A percentile compares a stretch with the other conserved stretches of the same genome.
Evolutionary conservation across 2,329 filamentous ascomycete species (phyloP).

Genomic region (Aquanectria penicillioides): DNA sequence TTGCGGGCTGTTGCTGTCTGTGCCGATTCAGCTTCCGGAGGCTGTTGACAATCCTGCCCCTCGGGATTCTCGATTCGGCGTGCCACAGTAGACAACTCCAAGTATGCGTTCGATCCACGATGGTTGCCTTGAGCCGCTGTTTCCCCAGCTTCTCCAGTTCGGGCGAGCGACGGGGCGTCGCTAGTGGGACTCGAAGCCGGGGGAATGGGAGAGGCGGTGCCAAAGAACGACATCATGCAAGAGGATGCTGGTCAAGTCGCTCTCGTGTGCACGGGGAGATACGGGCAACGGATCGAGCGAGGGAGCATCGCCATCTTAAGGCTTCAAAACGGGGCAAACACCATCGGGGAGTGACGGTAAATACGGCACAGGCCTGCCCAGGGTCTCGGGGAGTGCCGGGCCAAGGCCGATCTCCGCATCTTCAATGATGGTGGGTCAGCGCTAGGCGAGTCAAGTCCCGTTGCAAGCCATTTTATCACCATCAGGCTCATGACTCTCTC

Average conservation of each 20-base stretch:
- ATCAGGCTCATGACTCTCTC: too few species aligned
- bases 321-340: not conserved
- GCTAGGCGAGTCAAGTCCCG: too few species aligned
- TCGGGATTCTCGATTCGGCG: not conserved
- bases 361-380: not conserved
- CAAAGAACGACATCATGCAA: not conserved
- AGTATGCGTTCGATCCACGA: too few species aligned
- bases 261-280: not conserved
- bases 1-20: not conserved
- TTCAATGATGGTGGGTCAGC: not conserved
- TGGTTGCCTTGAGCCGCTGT: too few species aligned
- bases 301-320: conserved; percentile 11
- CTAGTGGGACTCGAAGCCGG: not conserved
- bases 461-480: too few species aligned
- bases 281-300: not conserved
- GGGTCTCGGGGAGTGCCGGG: not conserved
- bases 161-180: too few species aligned
- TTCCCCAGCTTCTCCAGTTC: conserved; percentile 4
- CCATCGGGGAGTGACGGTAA: not conserved
- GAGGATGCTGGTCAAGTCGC: too few species aligned
- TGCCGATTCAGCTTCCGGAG: not conserved
- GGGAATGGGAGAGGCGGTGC: not conserved
- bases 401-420: not conserved
- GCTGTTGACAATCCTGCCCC: not conserved
- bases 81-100: not conserved